Conservation (phyloP, 495 filamentous ascomycete genomes). For the Talaromyces proteolyticus region DNA sequence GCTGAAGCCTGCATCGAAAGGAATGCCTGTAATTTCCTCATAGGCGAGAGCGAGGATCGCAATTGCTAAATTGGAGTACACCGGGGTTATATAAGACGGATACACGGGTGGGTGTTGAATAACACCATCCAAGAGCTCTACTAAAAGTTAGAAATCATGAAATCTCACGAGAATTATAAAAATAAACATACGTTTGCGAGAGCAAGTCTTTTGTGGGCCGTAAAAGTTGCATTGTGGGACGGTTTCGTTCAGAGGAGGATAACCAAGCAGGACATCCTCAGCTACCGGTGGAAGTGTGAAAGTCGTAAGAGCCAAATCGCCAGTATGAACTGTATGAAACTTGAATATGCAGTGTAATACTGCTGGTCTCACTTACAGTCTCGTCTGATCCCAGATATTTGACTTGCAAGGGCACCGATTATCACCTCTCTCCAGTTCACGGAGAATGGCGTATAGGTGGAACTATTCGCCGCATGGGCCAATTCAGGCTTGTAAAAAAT, state of each 20-base stretch:
- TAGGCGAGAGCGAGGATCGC: constrained; percentile 51
- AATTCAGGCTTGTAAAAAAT: constrained; percentile 12
- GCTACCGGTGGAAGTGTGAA: constrained; percentile 9
- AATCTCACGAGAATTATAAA: not conserved
- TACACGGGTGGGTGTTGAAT: constrained; percentile 41
- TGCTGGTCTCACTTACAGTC: constrained; percentile 23
- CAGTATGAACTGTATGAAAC: constrained; percentile 5
- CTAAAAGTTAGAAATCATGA: not conserved
- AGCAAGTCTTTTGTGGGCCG: constrained; percentile 8
- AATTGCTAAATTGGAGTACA: constrained; percentile 57
- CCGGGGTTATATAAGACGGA: constrained; percentile 39
- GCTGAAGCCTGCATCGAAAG: not conserved
- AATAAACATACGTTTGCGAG: constrained; percentile 13
- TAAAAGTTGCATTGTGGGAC: constrained; percentile 2
- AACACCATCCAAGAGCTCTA: constrained; percentile 50
- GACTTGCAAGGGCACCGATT: constrained; percentile 45
- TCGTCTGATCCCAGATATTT: constrained; percentile 43
- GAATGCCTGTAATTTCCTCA: constrained; percentile 22
- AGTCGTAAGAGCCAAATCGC: constrained; percentile 1
- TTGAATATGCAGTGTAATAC: constrained; percentile 8
- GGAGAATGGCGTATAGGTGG: not conserved
- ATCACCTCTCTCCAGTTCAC: constrained; percentile 49
- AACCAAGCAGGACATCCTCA: constrained; percentile 12
- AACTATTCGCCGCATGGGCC: constrained; percentile 13
- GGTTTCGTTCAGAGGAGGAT: constrained; percentile 14